These are phyloP conservation scores for Prunus mume DNA, from an alignment of 306 rosid species.

Conservation along the genomic window DNA sequence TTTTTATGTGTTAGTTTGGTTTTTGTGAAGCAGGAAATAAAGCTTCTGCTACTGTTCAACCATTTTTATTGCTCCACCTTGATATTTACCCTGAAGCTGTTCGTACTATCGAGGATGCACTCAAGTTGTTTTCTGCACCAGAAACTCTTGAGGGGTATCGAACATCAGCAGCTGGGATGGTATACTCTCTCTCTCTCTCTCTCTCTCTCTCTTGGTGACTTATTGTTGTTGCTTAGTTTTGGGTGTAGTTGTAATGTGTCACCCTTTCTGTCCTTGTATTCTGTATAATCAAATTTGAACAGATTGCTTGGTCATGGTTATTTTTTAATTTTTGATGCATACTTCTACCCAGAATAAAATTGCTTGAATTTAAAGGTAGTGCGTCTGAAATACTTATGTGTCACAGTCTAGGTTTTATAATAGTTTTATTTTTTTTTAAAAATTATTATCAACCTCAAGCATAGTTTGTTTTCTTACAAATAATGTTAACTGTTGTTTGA, in stretches of 20 bases:
- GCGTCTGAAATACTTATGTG: background rate
- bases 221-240: background rate
- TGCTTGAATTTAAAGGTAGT: background rate
- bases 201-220: background rate
- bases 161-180: conserved; percentile 75
- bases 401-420: background rate
- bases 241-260: background rate
- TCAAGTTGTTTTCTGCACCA: conserved; percentile 79
- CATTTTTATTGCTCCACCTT: conserved; percentile 82
- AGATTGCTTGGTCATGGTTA: background rate
- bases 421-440: background rate
- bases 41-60: conserved; percentile 78
- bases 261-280: background rate
- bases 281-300: background rate
- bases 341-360: background rate
- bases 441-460: background rate
- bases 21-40: conserved; percentile 45
- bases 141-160: conserved; percentile 93
- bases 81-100: conserved; percentile 81
- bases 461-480: background rate
- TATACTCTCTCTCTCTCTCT: conserved; percentile 19
- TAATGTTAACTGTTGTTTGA: background rate
- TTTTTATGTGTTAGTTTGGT: conserved; percentile 9
- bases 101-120: conserved; percentile 76
- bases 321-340: background rate